Conservation (phyloP, 768 basidiomycete species). For the Baorangia bicolor region DNA sequence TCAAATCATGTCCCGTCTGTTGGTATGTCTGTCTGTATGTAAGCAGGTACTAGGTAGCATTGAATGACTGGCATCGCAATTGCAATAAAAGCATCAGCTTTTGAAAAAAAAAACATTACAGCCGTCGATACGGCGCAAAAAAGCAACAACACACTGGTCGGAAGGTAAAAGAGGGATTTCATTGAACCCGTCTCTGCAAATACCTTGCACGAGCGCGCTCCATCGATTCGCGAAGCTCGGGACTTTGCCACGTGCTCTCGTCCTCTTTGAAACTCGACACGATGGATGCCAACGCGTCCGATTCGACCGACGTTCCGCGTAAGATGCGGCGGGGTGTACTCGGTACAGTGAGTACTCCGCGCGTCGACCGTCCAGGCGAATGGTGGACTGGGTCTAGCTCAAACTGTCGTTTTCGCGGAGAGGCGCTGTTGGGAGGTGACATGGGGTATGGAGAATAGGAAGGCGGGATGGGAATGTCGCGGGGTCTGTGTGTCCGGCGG, state of each 20-base stretch:
- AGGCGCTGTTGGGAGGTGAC: slow-evolving; percentile 31
- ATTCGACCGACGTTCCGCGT: slow-evolving; percentile 38
- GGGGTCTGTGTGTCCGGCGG: slow-evolving; percentile 22
- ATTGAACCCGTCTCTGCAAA: slow-evolving; percentile 19
- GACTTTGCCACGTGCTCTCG: slow-evolving; percentile 53
- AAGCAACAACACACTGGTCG: neutral
- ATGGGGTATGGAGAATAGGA: slow-evolving; percentile 28
- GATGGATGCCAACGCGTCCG: slow-evolving; percentile 25
- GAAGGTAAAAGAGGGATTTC: neutral
- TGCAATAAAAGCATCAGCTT: neutral
- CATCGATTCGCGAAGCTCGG: slow-evolving; percentile 71
- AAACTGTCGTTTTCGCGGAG: slow-evolving; percentile 37
- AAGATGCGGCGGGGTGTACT: slow-evolving; percentile 15
- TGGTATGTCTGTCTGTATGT: neutral
- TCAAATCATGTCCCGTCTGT: neutral
- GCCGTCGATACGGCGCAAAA: neutral
- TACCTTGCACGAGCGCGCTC: slow-evolving; percentile 54
- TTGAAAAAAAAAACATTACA: neutral
- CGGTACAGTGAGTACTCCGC: slow-evolving; percentile 10
- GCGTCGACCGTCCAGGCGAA: slow-evolving; percentile 23
- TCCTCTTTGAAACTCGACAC: slow-evolving; percentile 43
- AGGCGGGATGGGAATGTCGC: slow-evolving; percentile 27
- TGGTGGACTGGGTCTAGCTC: slow-evolving; percentile 21
- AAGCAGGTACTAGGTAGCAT: neutral
- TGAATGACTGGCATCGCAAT: neutral